These are phyloP conservation scores for Botrytis medusae DNA, from an alignment of 2,329 filamentous ascomycete genomes.

Conservation along the genomic window DNA sequence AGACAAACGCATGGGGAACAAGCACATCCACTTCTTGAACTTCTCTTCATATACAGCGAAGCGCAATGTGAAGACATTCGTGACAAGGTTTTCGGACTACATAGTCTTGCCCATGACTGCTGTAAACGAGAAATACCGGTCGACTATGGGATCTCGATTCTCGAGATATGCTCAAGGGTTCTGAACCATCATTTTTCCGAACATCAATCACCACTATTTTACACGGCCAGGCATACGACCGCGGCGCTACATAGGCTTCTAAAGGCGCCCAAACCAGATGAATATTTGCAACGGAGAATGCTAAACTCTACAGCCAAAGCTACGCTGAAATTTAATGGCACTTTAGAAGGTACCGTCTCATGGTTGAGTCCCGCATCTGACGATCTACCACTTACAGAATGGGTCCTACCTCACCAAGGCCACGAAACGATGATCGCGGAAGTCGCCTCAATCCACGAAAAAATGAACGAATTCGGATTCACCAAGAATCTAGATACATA, in stretches of 20 bases:
- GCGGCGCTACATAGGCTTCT: background rate
- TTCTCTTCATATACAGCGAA: background rate
- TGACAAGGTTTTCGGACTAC: background rate
- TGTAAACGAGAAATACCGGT: background rate
- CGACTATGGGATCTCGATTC: background rate
- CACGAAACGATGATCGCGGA: background rate
- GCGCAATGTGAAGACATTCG: background rate
- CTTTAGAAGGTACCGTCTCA: background rate
- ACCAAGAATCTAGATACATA: background rate
- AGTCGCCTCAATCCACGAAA: background rate
- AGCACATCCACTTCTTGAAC: background rate
- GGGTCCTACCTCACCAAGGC: background rate
- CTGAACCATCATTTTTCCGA: background rate
- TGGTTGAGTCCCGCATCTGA: background rate
- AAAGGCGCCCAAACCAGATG: background rate
- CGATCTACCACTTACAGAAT: background rate
- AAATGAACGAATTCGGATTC: background rate
- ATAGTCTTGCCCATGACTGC: background rate
- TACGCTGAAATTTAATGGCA: background rate
- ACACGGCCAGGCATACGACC: slow-evolving; percentile 1
- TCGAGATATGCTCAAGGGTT: background rate
- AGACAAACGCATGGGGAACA: background rate
- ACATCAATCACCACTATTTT: background rate
- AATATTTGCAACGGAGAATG: background rate
- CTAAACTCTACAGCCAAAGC: background rate